phyloP scores from a whole-genome alignment of 2,329 filamentous ascomycete species.

The Pyrenophora teres region DNA sequence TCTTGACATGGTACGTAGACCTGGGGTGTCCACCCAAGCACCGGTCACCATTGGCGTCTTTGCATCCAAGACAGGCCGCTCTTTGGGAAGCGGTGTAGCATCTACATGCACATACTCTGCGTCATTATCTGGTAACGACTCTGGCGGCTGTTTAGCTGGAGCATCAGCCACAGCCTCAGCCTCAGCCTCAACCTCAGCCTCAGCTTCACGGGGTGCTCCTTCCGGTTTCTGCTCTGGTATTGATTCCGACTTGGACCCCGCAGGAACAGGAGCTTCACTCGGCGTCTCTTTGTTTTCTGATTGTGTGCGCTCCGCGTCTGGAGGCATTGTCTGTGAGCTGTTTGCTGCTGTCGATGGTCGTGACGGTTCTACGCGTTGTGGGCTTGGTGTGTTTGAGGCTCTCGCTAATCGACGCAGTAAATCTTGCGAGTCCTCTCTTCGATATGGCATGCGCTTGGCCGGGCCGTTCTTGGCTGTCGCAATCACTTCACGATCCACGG shows the following conservation, averaged over 20 bases:
- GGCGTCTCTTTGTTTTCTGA: constrained; percentile 1
- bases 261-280: constrained; percentile 2
- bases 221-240: constrained; percentile 12
- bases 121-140: constrained; percentile 1
- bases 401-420: constrained; percentile 53
- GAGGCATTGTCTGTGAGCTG: constrained; percentile 17
- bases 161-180: too few species aligned
- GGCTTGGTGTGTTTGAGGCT: constrained; percentile 55
- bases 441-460: constrained; percentile 34
- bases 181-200: too few species aligned
- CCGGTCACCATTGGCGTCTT: constrained; percentile 55
- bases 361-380: constrained; percentile 32
- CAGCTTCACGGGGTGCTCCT: constrained; percentile 4
- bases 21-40: constrained; percentile 56
- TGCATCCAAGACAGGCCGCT: constrained; percentile 27
- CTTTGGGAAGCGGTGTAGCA: constrained; percentile 36
- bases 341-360: constrained; percentile 29
- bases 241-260: not conserved
- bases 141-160: constrained; percentile 6
- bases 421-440: constrained; percentile 52
- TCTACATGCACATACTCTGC: constrained; percentile 21
- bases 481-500: constrained; percentile 35
- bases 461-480: constrained; percentile 29
- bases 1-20: constrained; percentile 29
- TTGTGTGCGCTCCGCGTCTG: not conserved